Evolutionary conservation across 352 stramenopile species (phyloP).

Genomic region (Thalassiosira sp.): DNA sequence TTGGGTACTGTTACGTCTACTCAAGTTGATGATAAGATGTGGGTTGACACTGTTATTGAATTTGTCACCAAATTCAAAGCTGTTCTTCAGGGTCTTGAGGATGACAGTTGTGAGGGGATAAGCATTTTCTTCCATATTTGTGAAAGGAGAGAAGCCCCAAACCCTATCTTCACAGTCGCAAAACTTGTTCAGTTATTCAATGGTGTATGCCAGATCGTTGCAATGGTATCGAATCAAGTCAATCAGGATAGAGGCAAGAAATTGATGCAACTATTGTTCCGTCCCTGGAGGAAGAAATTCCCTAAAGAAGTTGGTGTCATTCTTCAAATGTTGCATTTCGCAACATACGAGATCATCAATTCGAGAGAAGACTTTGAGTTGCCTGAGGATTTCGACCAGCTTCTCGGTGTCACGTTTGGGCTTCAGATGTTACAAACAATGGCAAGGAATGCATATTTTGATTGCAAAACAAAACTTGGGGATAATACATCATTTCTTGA

Average conservation of each 20-base stretch:
- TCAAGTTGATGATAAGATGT: background rate
- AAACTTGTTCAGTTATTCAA: constrained; percentile 13
- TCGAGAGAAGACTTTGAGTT: constrained; percentile 3
- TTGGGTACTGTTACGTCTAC: background rate
- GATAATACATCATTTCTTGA: constrained; percentile 1
- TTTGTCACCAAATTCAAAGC: constrained; percentile 2
- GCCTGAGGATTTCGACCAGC: constrained; percentile 6
- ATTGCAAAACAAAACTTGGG: background rate
- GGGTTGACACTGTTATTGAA: background rate
- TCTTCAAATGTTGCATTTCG: background rate
- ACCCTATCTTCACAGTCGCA: constrained; percentile 4
- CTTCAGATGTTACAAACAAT: constrained; percentile 12
- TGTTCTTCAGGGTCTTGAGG: background rate
- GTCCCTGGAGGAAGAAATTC: background rate
- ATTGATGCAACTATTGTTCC: background rate
- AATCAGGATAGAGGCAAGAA: background rate
- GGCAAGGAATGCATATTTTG: constrained; percentile 8
- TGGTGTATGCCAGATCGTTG: constrained; percentile 2
- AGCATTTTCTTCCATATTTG: constrained; percentile 14
- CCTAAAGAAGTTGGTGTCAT: constrained; percentile 7
- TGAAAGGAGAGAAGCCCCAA: background rate
- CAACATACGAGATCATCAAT: constrained; percentile 8
- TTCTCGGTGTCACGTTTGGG: constrained; percentile 6
- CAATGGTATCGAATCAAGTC: background rate
- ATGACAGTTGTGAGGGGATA: background rate